Conservation (phyloP, 2,329 filamentous ascomycete genomes). For the Fusarium nelsonii region DNA sequence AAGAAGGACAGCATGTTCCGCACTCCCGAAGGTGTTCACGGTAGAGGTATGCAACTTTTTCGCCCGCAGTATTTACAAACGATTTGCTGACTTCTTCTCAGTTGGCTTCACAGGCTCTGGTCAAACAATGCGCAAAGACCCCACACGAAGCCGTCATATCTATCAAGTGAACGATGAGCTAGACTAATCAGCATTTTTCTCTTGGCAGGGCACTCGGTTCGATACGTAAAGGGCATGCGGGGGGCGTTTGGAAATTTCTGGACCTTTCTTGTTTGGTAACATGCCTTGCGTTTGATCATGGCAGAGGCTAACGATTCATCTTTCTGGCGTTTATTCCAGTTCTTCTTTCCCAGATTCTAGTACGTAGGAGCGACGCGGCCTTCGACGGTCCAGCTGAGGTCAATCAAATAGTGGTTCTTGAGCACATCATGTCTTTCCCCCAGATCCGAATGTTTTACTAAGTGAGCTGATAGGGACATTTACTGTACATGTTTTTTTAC, state of each 20-base stretch:
- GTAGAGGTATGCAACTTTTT: slow-evolving; percentile 74
- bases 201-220: slow-evolving; percentile 44
- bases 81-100: slow-evolving; percentile 55
- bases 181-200: slow-evolving; percentile 64
- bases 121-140: slow-evolving; percentile 94
- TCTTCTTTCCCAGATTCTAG: slow-evolving; percentile 37
- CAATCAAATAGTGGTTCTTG: slow-evolving; percentile 41
- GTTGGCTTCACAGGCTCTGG: slow-evolving; percentile 97
- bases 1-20: slow-evolving; percentile 99
- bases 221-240: slow-evolving; percentile 36
- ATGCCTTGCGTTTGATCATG: slow-evolving; percentile 50
- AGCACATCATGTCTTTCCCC: slow-evolving; percentile 14
- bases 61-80: background rate
- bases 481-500: slow-evolving; percentile 2
- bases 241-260: slow-evolving; percentile 45
- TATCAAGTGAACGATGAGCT: slow-evolving; percentile 83
- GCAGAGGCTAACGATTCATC: slow-evolving; percentile 59
- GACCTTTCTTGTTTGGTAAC: slow-evolving; percentile 53
- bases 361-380: slow-evolving; percentile 41
- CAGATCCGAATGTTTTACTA: slow-evolving; percentile 33
- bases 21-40: slow-evolving; percentile 86
- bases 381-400: slow-evolving; percentile 26
- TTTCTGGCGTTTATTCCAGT: slow-evolving; percentile 45
- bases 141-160: slow-evolving; percentile 82
- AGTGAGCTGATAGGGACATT: slow-evolving; percentile 36